These are phyloP conservation scores for Candida mesenterica DNA, from an alignment of 1,139 yeast species.

Conservation along the genomic window DNA sequence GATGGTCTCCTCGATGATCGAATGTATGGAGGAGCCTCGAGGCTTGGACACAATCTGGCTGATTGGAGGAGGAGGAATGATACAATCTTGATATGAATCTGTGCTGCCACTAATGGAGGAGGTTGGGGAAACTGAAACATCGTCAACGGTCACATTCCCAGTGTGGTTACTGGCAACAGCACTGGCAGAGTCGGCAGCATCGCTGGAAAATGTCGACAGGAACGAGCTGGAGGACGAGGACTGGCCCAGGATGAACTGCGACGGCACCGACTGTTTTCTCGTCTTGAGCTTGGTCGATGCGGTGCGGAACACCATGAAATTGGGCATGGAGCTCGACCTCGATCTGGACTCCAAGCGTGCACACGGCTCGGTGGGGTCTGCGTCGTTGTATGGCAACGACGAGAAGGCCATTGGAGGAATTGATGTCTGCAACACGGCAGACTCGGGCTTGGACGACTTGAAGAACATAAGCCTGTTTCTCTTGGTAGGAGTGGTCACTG, in stretches of 20 bases:
- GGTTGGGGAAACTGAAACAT: slow-evolving; percentile 1
- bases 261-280: slow-evolving; percentile 7
- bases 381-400: slow-evolving; percentile 9
- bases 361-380: not conserved
- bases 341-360: slow-evolving; percentile 3
- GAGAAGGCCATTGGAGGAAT: slow-evolving; percentile 3
- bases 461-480: slow-evolving; percentile 8
- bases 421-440: not conserved
- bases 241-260: slow-evolving; percentile 3
- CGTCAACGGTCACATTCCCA: too few relatives aligned
- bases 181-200: not conserved
- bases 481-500: slow-evolving; percentile 1
- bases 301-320: slow-evolving; percentile 8
- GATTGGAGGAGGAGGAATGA: slow-evolving; percentile 9
- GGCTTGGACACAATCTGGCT: not conserved
- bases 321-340: slow-evolving; percentile 10
- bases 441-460: slow-evolving; percentile 3
- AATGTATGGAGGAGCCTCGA: slow-evolving; percentile 5
- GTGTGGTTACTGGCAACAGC: not conserved
- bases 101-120: slow-evolving; percentile 1
- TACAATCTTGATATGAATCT: slow-evolving; percentile 8
- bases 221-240: slow-evolving; percentile 2
- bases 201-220: slow-evolving; percentile 5
- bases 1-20: slow-evolving; percentile 5
- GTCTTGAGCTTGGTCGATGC: slow-evolving; percentile 4